Evolutionary conservation across 257 asterid species (phyloP).

Genomic region (Echium plantagineum): DNA sequence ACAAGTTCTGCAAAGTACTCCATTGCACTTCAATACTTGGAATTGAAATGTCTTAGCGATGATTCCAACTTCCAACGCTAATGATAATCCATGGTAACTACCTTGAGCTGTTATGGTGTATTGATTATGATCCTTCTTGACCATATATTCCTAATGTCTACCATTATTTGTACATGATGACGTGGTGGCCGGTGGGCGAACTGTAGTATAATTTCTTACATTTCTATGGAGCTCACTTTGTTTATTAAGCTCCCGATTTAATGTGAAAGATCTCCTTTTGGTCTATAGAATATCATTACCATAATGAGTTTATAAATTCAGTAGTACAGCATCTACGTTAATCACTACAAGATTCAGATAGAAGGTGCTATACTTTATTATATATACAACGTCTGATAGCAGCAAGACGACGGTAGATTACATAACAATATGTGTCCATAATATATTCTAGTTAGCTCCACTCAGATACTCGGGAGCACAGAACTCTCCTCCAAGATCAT

Average conservation of each 20-base stretch:
- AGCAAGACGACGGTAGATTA: neutral
- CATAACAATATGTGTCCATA: neutral
- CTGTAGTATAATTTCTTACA: no score
- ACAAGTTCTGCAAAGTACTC: conserved; percentile 58
- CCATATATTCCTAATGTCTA: neutral
- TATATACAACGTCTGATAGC: neutral
- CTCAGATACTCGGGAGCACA: conserved; percentile 20
- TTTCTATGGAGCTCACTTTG: no score
- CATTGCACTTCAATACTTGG: conserved; percentile 69
- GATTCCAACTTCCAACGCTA: conserved; percentile 8
- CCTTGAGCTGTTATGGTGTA: neutral
- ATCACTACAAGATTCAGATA: neutral
- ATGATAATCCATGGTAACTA: neutral
- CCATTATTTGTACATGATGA: no score
- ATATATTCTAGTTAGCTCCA: conserved; percentile 14
- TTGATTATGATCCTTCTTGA: neutral
- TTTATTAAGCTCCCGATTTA: no score
- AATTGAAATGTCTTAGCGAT: conserved; percentile 41
- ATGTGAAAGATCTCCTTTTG: no score
- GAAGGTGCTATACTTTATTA: neutral
- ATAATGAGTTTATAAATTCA: no score
- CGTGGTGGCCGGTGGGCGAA: no score
- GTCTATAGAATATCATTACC: neutral
- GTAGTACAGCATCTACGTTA: no score
- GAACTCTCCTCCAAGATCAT: conserved; percentile 32